Percentiles rank a stretch among this genome's conserved stretches.
These are phyloP conservation scores for Schoenoplectus tabernaemontani DNA, from an alignment of 202 grass and related monocot genomes.

Conservation along the genomic window DNA sequence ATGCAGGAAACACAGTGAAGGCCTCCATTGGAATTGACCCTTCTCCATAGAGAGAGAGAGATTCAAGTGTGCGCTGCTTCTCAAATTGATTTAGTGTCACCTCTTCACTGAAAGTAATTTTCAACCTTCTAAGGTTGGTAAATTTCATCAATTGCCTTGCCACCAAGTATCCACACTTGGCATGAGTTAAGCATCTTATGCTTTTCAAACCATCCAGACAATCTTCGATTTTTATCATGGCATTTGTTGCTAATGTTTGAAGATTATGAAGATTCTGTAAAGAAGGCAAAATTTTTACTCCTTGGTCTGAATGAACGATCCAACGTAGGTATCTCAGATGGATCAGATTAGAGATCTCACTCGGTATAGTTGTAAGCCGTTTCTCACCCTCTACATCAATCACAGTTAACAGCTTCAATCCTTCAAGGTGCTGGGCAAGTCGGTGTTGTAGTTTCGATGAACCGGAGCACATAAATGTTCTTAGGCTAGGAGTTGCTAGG, in stretches of 20 bases:
- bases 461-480: conserved; percentile 22
- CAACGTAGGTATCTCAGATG: conserved; percentile 26
- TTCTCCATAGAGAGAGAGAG: conserved; percentile 16
- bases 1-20: conserved; percentile 22
- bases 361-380: conserved; percentile 21
- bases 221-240: conserved; percentile 10
- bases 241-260: conserved; percentile 24
- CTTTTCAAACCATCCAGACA: conserved; percentile 13
- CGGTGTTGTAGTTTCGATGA: conserved; percentile 23
- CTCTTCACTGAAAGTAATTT: conserved; percentile 17
- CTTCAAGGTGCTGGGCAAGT: conserved; percentile 19
- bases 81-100: conserved; percentile 27
- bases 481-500: conserved; percentile 15
- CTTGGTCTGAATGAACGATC: conserved; percentile 21
- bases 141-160: conserved; percentile 25
- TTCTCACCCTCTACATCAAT: conserved; percentile 29
- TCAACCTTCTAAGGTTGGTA: conserved; percentile 8
- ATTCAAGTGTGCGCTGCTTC: conserved; percentile 22
- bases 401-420: conserved; percentile 20
- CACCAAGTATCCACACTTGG: conserved; percentile 15
- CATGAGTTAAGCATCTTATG: conserved; percentile 19
- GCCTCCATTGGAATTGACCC: conserved; percentile 21
- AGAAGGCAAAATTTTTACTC: conserved; percentile 22
- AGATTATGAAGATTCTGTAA: conserved; percentile 21
- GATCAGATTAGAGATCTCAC: conserved; percentile 26